These are phyloP conservation scores for Babesia divergens DNA, from an alignment of 169 alveolate genomes.

Conservation along the genomic window DNA sequence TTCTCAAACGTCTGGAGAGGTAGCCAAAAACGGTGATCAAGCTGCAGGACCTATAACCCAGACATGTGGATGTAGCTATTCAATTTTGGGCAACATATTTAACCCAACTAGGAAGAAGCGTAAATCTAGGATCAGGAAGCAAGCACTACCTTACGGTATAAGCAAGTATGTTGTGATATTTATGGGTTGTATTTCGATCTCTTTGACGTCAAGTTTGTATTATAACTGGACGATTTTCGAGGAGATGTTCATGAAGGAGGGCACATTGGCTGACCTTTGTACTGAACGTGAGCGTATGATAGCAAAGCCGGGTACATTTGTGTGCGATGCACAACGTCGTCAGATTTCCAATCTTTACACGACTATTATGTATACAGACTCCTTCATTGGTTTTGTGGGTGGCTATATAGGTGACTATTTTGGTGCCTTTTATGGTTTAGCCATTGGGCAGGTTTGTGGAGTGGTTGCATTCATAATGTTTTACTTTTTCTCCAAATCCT, in stretches of 20 bases:
- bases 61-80: neutral
- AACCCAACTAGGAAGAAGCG: slow-evolving; percentile 9
- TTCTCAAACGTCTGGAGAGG: too few relatives aligned
- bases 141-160: slow-evolving; percentile 33
- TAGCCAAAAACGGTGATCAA: neutral
- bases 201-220: slow-evolving; percentile 51
- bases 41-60: neutral
- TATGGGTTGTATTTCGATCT: slow-evolving; percentile 35
- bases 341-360: slow-evolving; percentile 30
- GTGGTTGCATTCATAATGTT: slow-evolving; percentile 37
- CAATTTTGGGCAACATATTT: slow-evolving; percentile 4
- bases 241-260: slow-evolving; percentile 26
- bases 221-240: slow-evolving; percentile 62
- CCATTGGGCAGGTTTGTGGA: slow-evolving; percentile 28
- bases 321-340: slow-evolving; percentile 55
- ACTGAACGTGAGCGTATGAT: slow-evolving; percentile 22
- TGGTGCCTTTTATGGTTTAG: slow-evolving; percentile 22
- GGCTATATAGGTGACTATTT: slow-evolving; percentile 41
- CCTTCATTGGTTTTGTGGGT: slow-evolving; percentile 15
- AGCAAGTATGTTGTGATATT: slow-evolving; percentile 13
- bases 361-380: slow-evolving; percentile 31
- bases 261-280: slow-evolving; percentile 20
- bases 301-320: slow-evolving; percentile 29
- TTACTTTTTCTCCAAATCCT: neutral
- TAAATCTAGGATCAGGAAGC: neutral